Percentiles rank a stretch among this genome's conserved stretches.
Evolutionary conservation across 148 eudicot genomes (phyloP).

Genomic region (Gaultheria prostrata): DNA sequence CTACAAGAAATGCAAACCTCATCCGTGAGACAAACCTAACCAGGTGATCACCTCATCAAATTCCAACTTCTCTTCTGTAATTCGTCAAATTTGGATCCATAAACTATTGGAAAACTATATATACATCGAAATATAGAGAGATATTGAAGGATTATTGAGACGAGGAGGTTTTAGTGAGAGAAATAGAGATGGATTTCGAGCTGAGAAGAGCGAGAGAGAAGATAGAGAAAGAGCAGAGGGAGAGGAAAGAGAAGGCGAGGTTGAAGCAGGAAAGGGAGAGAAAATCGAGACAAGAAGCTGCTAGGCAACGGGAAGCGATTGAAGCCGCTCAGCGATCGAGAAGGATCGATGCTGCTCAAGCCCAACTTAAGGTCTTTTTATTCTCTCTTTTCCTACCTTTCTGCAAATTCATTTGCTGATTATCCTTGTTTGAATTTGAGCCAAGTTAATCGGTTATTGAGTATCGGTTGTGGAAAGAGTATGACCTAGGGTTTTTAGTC

Average conservation of each 20-base stretch:
- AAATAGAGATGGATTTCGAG: slow-evolving; percentile 75
- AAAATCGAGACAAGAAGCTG: slow-evolving; percentile 63
- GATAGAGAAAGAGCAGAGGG: slow-evolving; percentile 74
- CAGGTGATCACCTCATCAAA: background rate
- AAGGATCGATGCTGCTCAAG: slow-evolving; percentile 70
- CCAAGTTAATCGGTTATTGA: background rate
- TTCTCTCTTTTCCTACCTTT: background rate
- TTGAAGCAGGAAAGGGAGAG: slow-evolving; percentile 56
- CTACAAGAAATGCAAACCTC: background rate
- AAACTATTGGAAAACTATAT: background rate
- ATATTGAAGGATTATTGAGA: background rate
- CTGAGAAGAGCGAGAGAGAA: slow-evolving; percentile 85
- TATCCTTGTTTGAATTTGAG: background rate
- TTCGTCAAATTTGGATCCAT: background rate
- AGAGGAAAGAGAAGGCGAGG: slow-evolving; percentile 67
- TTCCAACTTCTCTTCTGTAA: background rate
- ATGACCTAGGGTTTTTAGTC: background rate
- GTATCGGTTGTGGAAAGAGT: background rate
- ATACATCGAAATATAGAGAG: background rate
- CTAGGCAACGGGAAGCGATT: slow-evolving; percentile 59
- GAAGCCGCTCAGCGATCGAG: slow-evolving; percentile 67
- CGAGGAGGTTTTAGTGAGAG: background rate
- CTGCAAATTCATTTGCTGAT: background rate
- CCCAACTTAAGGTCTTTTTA: slow-evolving; percentile 54
- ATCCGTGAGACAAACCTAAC: background rate